phyloP scores from a whole-genome alignment of 306 rosid genomes.

The Rosa rugosa region DNA sequence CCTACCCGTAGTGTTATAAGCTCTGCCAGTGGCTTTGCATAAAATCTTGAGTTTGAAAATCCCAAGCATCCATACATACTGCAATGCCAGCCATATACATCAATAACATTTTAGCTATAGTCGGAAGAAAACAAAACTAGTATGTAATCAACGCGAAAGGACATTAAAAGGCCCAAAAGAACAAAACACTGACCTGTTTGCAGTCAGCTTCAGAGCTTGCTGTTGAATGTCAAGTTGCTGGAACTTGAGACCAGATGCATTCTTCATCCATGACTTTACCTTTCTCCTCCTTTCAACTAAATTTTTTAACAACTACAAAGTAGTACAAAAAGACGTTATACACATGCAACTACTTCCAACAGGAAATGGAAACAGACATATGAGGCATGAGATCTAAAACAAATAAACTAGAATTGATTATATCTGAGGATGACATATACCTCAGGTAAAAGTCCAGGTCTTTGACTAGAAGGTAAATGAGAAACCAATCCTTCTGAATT shows the following conservation, averaged over 20 bases:
- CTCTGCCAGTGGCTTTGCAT: constrained; percentile 96
- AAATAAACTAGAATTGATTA: not conserved
- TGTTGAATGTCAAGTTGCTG: constrained; percentile 94
- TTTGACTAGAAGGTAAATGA: constrained; percentile 66
- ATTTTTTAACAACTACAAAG: constrained; percentile 71
- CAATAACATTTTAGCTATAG: constrained; percentile 2
- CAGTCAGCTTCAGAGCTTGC: constrained; percentile 98
- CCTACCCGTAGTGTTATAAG: constrained; percentile 91
- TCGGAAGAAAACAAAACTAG: constrained; percentile 8
- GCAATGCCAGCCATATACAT: constrained; percentile 35
- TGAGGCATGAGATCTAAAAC: not conserved
- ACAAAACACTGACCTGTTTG: constrained; percentile 65
- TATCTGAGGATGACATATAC: constrained; percentile 37
- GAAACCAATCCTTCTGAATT: constrained; percentile 62
- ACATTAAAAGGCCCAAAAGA: constrained; percentile 3
- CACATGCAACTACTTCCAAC: not conserved
- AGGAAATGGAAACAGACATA: constrained; percentile 9
- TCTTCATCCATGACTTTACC: constrained; percentile 89
- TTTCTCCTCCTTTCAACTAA: constrained; percentile 73
- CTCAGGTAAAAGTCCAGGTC: constrained; percentile 90
- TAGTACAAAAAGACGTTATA: constrained; percentile 1
- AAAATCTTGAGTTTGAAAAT: constrained; percentile 92
- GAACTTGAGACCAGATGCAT: constrained; percentile 70
- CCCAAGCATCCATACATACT: constrained; percentile 99
- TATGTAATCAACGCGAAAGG: constrained; percentile 4